Evolutionary conservation across 2,329 filamentous ascomycete species (phyloP), one percentile per base, ranked within the genome.

Genomic region (Aspergillus spinulosporus): DNA sequence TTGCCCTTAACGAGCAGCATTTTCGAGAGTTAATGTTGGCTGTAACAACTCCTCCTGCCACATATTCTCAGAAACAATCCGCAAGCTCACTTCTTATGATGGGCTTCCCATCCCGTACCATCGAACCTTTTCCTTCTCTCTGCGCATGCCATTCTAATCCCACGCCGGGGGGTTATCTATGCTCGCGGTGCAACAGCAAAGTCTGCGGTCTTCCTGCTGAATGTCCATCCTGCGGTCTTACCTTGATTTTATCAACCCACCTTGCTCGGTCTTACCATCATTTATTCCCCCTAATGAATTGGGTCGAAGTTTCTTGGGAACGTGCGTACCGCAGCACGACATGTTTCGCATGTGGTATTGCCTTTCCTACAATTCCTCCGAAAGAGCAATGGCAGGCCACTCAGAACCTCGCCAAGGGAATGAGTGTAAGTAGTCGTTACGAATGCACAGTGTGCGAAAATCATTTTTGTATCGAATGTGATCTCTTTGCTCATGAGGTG

Each of bases 391-490:
- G 72, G 72, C 65, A 68, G 40, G 45, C 46, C 26, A 59, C 66
- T 15, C 65, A 76, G 67, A 65, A 63, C 62, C 66, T 72, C 67
- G 65, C 72, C 66, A 88, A 85, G 67, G 87, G 88, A 1, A 87
- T 92, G 43, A 93, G 89, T 71, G 90, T 95, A 77, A 94, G 89
- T 68, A 87, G 88, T 47, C 80, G 94, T 50, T 99, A 99, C 71
- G 90, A 89, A 57, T 99, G 94, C 72, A 84, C 88, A 64, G 86
- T 88, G n/a, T 99, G 94, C 73, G 76, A 82, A 2, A 87, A 89
- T 58, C 93, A 97, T 75, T 99, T 97, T 71, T 99, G 94, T 78
- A 95, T 99, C 62, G 94, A 99, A 72, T 99, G 94, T 72, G 94
- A 99, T 72, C 86, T 97, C 26, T 97, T 94, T 76, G 89, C 90